Conservation (phyloP, 2,329 filamentous ascomycete species). For the Pseudogymnoascus sp. region DNA sequence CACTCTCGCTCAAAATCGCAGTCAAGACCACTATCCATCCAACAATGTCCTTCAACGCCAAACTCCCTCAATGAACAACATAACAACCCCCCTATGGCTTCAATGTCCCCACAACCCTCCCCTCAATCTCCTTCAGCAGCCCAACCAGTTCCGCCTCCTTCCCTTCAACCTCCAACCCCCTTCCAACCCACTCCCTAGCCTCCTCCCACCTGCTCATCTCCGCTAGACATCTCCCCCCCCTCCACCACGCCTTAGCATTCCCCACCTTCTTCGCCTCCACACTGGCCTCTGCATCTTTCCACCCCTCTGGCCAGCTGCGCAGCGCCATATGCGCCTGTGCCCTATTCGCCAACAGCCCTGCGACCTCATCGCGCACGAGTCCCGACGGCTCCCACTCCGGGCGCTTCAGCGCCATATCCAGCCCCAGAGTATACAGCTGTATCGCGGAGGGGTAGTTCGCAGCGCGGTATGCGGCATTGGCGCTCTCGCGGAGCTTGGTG, state of each 20-base stretch:
- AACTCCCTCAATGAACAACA: not conserved
- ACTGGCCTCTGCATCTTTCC: constrained; percentile 79
- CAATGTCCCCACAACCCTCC: constrained; percentile 27
- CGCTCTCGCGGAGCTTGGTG: constrained; percentile 80
- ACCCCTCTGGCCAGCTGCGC: constrained; percentile 74
- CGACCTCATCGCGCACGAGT: constrained; percentile 76
- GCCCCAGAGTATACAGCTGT: constrained; percentile 72
- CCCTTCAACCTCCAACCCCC: constrained; percentile 75
- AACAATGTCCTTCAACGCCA: constrained; percentile 4
- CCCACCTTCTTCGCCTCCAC: constrained; percentile 79
- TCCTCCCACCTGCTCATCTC: constrained; percentile 89
- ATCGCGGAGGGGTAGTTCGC: constrained; percentile 65
- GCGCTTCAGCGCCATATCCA: constrained; percentile 77
- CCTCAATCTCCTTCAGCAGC: constrained; percentile 55
- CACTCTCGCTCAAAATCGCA: constrained; percentile 6
- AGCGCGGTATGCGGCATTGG: constrained; percentile 77
- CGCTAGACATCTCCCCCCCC: constrained; percentile 70
- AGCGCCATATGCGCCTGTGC: constrained; percentile 84
- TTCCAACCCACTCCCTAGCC: constrained; percentile 68
- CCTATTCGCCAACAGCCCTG: constrained; percentile 72
- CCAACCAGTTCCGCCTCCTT: constrained; percentile 55
- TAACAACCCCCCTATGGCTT: not conserved
- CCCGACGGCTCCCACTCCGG: constrained; percentile 83
- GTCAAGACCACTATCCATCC: constrained; percentile 4
- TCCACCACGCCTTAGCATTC: constrained; percentile 94